A percentile compares a stretch with the other conserved stretches of the same genome.
phyloP scores from a whole-genome alignment of 495 filamentous ascomycete species.

The Venustampulla echinocandica region DNA sequence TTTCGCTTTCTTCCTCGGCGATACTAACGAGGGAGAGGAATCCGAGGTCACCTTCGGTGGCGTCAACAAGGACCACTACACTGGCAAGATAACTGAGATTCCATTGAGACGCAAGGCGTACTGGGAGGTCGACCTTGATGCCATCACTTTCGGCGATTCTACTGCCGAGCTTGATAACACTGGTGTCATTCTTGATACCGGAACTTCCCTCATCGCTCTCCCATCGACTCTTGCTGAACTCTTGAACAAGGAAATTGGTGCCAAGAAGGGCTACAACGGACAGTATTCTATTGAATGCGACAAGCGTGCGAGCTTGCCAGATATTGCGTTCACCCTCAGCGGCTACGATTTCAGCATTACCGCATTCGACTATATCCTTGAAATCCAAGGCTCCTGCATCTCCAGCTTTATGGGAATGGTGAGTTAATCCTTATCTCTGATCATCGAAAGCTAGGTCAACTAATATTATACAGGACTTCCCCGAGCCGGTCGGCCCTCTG shows the following conservation, averaged over 20 bases:
- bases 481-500: constrained; percentile 65
- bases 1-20: constrained; percentile 92
- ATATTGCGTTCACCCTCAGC: constrained; percentile 76
- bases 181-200: constrained; percentile 95
- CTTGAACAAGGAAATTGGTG: constrained; percentile 94
- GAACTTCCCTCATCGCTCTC: constrained; percentile 94
- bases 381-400: constrained; percentile 92
- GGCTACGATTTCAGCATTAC: constrained; percentile 88
- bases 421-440: constrained; percentile 57
- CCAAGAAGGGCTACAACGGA: constrained; percentile 91
- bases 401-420: constrained; percentile 98
- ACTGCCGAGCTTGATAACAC: constrained; percentile 85
- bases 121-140: constrained; percentile 97
- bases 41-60: constrained; percentile 92
- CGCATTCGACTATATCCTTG: constrained; percentile 90
- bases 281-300: constrained; percentile 91
- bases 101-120: constrained; percentile 97
- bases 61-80: constrained; percentile 77
- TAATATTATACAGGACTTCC: constrained; percentile 18
- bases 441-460: not conserved
- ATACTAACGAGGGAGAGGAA: constrained; percentile 57
- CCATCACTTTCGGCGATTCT: constrained; percentile 77
- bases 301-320: constrained; percentile 72
- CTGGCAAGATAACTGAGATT: constrained; percentile 83
- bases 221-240: constrained; percentile 90